Evolutionary conservation across 2,329 filamentous ascomycete genomes (phyloP).

Genomic region (Hymenoscyphus fraxineus): DNA sequence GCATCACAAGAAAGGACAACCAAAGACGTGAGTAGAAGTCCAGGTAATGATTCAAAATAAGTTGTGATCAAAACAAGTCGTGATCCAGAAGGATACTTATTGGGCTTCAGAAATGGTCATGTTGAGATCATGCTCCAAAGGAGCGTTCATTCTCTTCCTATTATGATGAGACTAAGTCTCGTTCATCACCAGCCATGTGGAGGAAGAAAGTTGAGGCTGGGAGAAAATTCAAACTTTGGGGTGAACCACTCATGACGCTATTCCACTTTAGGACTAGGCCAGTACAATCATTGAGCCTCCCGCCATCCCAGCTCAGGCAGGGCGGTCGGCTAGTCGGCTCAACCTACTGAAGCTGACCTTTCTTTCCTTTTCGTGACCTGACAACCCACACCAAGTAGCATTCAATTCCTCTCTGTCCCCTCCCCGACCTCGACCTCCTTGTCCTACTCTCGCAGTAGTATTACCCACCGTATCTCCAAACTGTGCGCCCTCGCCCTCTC

Average conservation of each 20-base stretch:
- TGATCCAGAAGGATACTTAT: not conserved
- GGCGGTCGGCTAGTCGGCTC: not conserved
- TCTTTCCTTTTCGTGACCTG: not conserved
- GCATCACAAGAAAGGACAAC: not conserved
- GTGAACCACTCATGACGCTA: not conserved
- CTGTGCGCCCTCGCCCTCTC: not conserved
- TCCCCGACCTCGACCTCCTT: not conserved
- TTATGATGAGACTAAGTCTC: constrained; percentile 52
- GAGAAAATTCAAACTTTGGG: not conserved
- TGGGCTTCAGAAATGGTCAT: constrained; percentile 57
- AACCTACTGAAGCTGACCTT: not conserved
- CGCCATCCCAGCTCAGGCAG: not conserved
- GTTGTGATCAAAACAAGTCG: constrained; percentile 3
- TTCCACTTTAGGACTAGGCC: not conserved
- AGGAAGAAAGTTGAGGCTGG: not conserved
- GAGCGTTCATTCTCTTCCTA: constrained; percentile 67
- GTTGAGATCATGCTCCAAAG: constrained; percentile 54
- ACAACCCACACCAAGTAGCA: not conserved
- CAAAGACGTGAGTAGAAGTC: not conserved
- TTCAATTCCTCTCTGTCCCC: constrained; percentile 2
- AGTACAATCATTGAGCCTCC: not conserved
- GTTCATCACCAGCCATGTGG: constrained; percentile 52
- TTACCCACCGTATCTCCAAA: not conserved
- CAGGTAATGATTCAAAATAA: not conserved
- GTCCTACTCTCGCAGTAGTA: not conserved